Conservation (phyloP, 495 filamentous ascomycete genomes). For the Penicillium paxilli region DNA sequence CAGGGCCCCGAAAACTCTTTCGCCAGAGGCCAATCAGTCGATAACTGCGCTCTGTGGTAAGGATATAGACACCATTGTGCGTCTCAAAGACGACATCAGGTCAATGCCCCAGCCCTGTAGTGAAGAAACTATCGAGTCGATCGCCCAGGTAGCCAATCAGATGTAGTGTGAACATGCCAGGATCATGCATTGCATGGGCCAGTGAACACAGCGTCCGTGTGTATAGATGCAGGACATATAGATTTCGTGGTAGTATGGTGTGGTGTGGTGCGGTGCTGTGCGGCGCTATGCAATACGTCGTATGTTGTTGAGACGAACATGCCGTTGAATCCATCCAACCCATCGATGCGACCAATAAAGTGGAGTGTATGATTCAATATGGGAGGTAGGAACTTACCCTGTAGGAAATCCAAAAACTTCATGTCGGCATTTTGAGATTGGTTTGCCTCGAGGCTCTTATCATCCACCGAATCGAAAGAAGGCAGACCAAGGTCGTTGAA, state of each 20-base stretch:
- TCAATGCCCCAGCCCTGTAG: slow-evolving; percentile 8
- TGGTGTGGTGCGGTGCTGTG: neutral
- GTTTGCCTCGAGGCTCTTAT: slow-evolving; percentile 26
- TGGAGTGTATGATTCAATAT: slow-evolving; percentile 5
- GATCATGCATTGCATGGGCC: slow-evolving; percentile 1
- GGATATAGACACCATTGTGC: slow-evolving; percentile 1
- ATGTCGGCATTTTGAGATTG: slow-evolving; percentile 31
- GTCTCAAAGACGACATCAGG: slow-evolving; percentile 18
- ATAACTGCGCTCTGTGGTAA: neutral
- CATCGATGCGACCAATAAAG: slow-evolving; percentile 11
- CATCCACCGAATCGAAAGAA: slow-evolving; percentile 35
- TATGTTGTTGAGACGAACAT: slow-evolving; percentile 12
- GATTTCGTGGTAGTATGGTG: slow-evolving; percentile 7
- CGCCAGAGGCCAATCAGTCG: slow-evolving; percentile 5
- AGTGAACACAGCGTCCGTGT: slow-evolving; percentile 4
- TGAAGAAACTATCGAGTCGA: neutral
- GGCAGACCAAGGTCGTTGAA: slow-evolving; percentile 45
- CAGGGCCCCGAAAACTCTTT: slow-evolving; percentile 11
- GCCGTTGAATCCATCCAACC: slow-evolving; percentile 12
- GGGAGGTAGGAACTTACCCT: slow-evolving; percentile 34
- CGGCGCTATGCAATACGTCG: neutral
- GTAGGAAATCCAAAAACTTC: slow-evolving; percentile 47
- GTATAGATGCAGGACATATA: neutral
- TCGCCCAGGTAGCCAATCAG: slow-evolving; percentile 13
- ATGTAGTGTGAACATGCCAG: neutral